Conservation (phyloP, 441 rosid species). For the Populus hybrid region DNA sequence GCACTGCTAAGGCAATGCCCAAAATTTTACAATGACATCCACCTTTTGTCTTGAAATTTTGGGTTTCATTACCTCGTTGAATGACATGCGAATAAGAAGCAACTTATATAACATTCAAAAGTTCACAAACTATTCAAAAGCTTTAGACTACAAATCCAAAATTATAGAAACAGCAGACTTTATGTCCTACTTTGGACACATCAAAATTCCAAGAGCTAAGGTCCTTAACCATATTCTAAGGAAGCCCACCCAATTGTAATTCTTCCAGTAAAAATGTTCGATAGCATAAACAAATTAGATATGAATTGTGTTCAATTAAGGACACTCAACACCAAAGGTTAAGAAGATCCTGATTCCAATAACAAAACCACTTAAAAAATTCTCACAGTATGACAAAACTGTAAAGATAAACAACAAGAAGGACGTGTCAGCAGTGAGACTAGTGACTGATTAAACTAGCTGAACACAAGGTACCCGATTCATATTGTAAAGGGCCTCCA, state of each 20-base stretch:
- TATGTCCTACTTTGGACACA: background rate
- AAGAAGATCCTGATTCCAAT: background rate
- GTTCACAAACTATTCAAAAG: background rate
- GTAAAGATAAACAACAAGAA: background rate
- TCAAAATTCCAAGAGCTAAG: background rate
- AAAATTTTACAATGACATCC: background rate
- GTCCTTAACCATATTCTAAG: background rate
- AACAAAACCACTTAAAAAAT: background rate
- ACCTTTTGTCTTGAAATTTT: background rate
- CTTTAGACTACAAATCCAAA: background rate
- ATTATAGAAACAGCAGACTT: background rate
- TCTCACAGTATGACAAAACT: background rate
- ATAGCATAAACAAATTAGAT: background rate
- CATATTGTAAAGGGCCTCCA: constrained; percentile 74
- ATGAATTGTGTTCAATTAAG: background rate
- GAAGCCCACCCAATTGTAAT: background rate
- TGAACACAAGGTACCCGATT: constrained; percentile 52
- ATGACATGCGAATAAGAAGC: background rate
- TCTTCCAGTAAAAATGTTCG: background rate
- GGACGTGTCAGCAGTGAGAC: background rate
- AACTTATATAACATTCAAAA: background rate
- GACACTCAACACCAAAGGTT: background rate
- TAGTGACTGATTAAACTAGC: background rate
- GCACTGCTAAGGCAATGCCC: too few species aligned
- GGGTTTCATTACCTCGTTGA: background rate